A percentile compares a stretch with the other conserved stretches of the same genome.
phyloP scores from a whole-genome alignment of 371 early-diverging fungal species.

The Apophysomyces variabilis region DNA sequence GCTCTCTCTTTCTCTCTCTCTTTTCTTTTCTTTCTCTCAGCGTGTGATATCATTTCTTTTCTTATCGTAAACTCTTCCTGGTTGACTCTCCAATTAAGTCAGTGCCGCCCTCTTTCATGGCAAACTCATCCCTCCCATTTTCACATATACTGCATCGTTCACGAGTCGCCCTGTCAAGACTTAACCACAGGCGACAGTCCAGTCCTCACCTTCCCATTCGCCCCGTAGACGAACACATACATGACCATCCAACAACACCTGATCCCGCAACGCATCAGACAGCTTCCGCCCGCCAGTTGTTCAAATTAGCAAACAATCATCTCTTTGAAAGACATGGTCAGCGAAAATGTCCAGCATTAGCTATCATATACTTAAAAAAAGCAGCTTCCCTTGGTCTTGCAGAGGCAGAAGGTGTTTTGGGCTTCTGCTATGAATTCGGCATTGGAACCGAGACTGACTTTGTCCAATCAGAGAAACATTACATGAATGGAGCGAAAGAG shows the following conservation, averaged over 20 bases:
- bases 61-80: constrained; percentile 11
- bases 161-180: constrained; percentile 22
- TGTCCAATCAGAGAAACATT: constrained; percentile 61
- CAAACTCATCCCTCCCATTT: constrained; percentile 25
- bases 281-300: constrained; percentile 26
- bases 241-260: too few species aligned
- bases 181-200: constrained; percentile 21
- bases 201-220: constrained; percentile 12
- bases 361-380: constrained; percentile 49
- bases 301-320: constrained; percentile 50
- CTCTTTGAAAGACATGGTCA: constrained; percentile 63
- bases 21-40: constrained; percentile 12
- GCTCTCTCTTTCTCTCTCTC: constrained; percentile 21
- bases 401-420: constrained; percentile 59
- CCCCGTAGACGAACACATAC: too few species aligned
- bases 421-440: constrained; percentile 84
- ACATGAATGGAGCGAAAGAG: constrained; percentile 47
- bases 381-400: constrained; percentile 46
- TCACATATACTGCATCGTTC: constrained; percentile 30
- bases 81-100: constrained; percentile 8
- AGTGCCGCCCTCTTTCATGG: constrained; percentile 16
- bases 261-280: constrained; percentile 11
- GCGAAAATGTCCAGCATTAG: constrained; percentile 42
- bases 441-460: constrained; percentile 65
- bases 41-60: constrained; percentile 10